Evolutionary conservation across 768 basidiomycete species (phyloP), one percentile per base, ranked within the genome.

Genomic region (Trametes maxima): DNA sequence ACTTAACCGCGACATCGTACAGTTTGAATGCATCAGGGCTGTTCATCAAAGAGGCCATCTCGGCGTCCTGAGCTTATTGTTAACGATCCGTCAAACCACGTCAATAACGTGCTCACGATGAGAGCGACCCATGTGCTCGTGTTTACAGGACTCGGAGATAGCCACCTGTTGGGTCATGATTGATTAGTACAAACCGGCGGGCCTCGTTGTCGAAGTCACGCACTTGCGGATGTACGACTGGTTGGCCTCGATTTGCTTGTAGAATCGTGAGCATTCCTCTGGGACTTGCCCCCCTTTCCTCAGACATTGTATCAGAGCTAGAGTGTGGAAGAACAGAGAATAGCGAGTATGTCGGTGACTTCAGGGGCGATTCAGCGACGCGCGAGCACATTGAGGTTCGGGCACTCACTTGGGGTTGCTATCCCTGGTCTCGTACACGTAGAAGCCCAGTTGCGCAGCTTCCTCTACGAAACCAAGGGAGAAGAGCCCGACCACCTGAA

Each of bases 331-430:
- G 73, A 88, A 90, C 3, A 88, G 75, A 0, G 79, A 80, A 69
- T 85, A 89, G 49, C 88, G 87, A 46, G 82, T 81, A 70, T 89
- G 88, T 43, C 87, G 77, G 71, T 89, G 88, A 65, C 87, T 89
- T 42, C 19, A n/a, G n/a, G 33, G 10, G 12, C 35, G 25, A 7
- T 42, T 52, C 6, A 48, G 48, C 17, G 3, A 11, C 24, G 36
- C 14, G 11, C 12, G 11, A 17, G 36, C 5, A 16, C 1, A 10
- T 1, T 16, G 21, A 2, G 6, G n/a, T 28, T 6, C 36, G 19
- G 12, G 19, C 8, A 70, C 79, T 54, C 69, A 88, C 87, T 88
- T 89, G 2, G 88, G 87, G 68, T 88, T 87, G 16, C 74, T 75
- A 42, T 81, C 77, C 54, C 86, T 79, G 3, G 82, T 82, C 40